Base-by-base conservation (phyloP, 257 asterid genomes). In the Solanum bukasovii region DNA sequence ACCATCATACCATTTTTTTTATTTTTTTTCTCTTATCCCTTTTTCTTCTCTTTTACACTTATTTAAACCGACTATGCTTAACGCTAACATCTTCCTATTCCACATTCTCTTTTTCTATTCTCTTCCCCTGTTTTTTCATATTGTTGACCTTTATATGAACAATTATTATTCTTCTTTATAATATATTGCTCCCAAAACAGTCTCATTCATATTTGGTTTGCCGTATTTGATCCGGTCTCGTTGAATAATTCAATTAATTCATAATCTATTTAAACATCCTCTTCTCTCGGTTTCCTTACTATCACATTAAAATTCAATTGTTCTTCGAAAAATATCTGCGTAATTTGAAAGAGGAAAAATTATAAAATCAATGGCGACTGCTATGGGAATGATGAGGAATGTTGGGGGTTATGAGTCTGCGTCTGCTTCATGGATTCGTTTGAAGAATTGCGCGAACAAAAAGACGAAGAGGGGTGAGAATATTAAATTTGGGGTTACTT, bases 371-470 rank as follows among this genome's bases (percentile, higher is more conserved):
- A 96, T 96, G 99, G 95, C 95, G 18, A 49, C 92, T 44, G 71
- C 92, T 87, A 74, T 87, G 31, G 90, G 88, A 31, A 56, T 72
- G 74, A 40, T 87, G 86, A 68, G 88, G 8, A 59, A 40, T 81
- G 29, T 92, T 88, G 91, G 90, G 88, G 91, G 93, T 27, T 91
- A 91, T 87, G 91, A 92, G 35, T 89, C 93, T 25, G 42, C 42
- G 2, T 81, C 42, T 81, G 87, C 88, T 82, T 90, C 90, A 11
- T 91, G 95, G 95, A 82, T 78, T 84, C 92, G 89, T 59, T 86
- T 90, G 87, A 95, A 88, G 31, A 81, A 42, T n/a, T 23, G 10
- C 31, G 42, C 84, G 16, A 77, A 40, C 2, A 84, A 65, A 83
- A 84, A 25, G 85, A 87, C 72, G 89, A 87, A 13, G 82, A 86